Percentiles rank a stretch among this genome's conserved stretches.
phyloP scores from a whole-genome alignment of 2,329 filamentous ascomycete genomes.

The Colletotrichum caudatum region DNA sequence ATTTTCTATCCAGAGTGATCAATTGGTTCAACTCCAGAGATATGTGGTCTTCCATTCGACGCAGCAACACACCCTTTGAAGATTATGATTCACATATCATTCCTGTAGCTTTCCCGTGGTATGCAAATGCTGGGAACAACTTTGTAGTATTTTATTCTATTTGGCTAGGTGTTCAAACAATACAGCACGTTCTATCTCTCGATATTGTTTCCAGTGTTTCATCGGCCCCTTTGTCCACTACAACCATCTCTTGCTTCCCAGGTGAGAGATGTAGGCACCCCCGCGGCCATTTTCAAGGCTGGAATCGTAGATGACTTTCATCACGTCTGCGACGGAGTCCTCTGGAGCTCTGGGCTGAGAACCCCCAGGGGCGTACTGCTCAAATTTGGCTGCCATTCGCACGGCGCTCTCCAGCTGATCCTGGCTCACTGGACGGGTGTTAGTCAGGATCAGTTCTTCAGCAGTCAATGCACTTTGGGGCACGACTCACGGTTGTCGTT shows the following conservation, averaged over 20 bases:
- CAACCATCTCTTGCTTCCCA: constrained; percentile 66
- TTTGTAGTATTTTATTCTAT: too few species aligned
- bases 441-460: background rate
- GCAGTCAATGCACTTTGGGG: too few species aligned
- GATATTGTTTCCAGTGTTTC: background rate
- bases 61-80: too few species aligned
- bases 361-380: constrained; percentile 52
- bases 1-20: too few species aligned
- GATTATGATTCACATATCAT: too few species aligned
- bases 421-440: constrained; percentile 42
- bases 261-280: constrained; percentile 66
- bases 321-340: constrained; percentile 50
- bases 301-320: constrained; percentile 51
- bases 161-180: too few species aligned
- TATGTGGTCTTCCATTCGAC: too few species aligned
- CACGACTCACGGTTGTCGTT: constrained; percentile 44
- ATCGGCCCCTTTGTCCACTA: constrained; percentile 44
- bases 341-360: constrained; percentile 53
- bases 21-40: too few species aligned
- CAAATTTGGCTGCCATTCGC: constrained; percentile 48
- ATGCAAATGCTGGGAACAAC: too few species aligned
- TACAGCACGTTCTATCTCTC: too few species aligned
- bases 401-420: constrained; percentile 46
- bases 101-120: too few species aligned
- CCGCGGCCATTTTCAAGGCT: constrained; percentile 60